Base-by-base conservation (phyloP, 257 asterid genomes). In the Thymus mandschuricus region DNA sequence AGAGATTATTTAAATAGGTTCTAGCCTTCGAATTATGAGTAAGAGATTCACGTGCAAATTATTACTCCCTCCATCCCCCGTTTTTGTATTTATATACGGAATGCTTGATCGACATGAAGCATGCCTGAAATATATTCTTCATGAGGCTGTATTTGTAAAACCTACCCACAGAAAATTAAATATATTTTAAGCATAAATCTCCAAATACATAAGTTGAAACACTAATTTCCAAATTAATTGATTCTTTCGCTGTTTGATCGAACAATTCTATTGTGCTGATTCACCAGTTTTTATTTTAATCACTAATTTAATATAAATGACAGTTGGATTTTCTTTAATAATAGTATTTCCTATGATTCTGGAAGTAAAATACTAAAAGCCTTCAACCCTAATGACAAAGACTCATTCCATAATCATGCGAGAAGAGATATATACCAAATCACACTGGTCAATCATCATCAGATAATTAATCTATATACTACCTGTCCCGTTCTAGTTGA, bases 191-290 rank as follows among this genome's bases (percentile, higher is more conserved):
- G 2, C 10, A 57, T 38, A 6, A 50, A 41, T n/a, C 41, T 66
- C 70, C 78, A 72, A 77, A 55, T 21, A 35, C 61, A 72, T 51
- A 72, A 52, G 70, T 67, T 34, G 69, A 45, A 77, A 11, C 54
- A 66, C 44, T 51, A 72, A 8, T 61, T 21, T 67, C 77, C 77
- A 72, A 66, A 77, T 38, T 0, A 35, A 35, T 43, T 77, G 81
- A 71, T 71, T 77, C 77, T 76, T 33, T 48, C 54, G 69, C 52
- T 21, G 6, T 66, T 49, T 40, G 2, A 66, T 30, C 65, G 50
- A 45, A 64, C 3, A 65, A 71, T 64, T 66, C 6, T 48, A 28
- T 9, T 27, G 1, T 60, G 69, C 63, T 40, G 79, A 51, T 50
- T 68, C 71, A 61, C 75, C 55, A 43, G 55, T 10, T 52, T 8